Conservation (phyloP, 179 eudicot species). For the Silene noctiflora region DNA sequence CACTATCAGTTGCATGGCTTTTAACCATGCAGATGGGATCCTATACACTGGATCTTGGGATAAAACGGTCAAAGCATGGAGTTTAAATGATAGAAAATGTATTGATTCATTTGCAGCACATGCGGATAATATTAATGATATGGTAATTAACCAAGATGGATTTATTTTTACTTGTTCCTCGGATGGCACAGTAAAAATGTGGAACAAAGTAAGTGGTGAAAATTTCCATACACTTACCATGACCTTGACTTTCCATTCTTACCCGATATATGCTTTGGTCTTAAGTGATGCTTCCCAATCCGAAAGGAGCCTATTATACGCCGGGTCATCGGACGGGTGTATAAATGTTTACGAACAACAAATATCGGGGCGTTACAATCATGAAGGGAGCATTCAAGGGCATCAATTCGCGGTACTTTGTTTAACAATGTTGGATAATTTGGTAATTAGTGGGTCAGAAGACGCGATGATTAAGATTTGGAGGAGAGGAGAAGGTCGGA, state of each 20-base stretch:
- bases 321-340: slow-evolving; percentile 66
- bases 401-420: slow-evolving; percentile 64
- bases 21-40: slow-evolving; percentile 48
- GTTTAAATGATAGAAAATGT: slow-evolving; percentile 38
- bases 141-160: slow-evolving; percentile 61
- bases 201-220: slow-evolving; percentile 59
- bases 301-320: slow-evolving; percentile 40
- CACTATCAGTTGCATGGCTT: slow-evolving; percentile 62
- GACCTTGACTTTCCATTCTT: slow-evolving; percentile 58
- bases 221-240: slow-evolving; percentile 52
- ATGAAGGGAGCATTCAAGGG: slow-evolving; percentile 65
- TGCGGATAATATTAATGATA: slow-evolving; percentile 47
- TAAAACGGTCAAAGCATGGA: slow-evolving; percentile 56
- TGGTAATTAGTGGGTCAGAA: slow-evolving; percentile 66
- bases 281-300: slow-evolving; percentile 32
- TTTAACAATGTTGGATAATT: slow-evolving; percentile 39
- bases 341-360: slow-evolving; percentile 61
- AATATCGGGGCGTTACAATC: slow-evolving; percentile 51
- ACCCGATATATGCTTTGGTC: slow-evolving; percentile 58
- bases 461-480: slow-evolving; percentile 64
- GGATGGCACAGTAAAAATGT: slow-evolving; percentile 60
- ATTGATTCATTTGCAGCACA: slow-evolving; percentile 62
- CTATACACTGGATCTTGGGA: slow-evolving; percentile 68
- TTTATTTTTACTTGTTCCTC: slow-evolving; percentile 59
- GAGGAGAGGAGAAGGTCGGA: slow-evolving; percentile 64